A percentile compares a stretch with the other conserved stretches of the same genome.
phyloP scores from a whole-genome alignment of 257 asterid species.

The Solanum habrochaites region DNA sequence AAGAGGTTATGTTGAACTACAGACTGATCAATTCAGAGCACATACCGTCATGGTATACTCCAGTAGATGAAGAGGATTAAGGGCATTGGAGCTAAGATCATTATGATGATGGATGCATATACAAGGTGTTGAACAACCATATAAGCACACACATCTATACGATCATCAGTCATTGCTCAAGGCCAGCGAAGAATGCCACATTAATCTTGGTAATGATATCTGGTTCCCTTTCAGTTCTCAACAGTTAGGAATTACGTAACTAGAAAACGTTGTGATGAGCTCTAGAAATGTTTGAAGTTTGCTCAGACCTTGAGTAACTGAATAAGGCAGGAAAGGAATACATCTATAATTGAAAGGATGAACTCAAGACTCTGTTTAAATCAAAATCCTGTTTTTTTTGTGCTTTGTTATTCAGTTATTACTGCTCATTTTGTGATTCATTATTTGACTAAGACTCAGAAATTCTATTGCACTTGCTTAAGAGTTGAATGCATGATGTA shows the following conservation, averaged over 20 bases:
- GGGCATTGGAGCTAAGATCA: slow-evolving; percentile 51
- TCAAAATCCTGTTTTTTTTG: not conserved
- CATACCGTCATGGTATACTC: slow-evolving; percentile 77
- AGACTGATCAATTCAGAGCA: slow-evolving; percentile 75
- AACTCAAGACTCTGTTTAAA: not conserved
- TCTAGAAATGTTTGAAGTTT: not conserved
- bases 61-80: slow-evolving; percentile 83
- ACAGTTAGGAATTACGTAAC: not conserved
- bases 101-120: not conserved
- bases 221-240: not conserved
- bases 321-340: not conserved
- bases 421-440: not conserved
- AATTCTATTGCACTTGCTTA: not conserved
- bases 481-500: not conserved
- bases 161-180: not conserved
- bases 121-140: not conserved
- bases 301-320: not conserved
- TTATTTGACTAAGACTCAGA: not conserved
- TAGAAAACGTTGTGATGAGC: not conserved
- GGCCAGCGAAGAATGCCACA: not conserved
- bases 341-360: not conserved
- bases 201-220: not conserved
- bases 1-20: slow-evolving; percentile 74
- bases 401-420: not conserved
- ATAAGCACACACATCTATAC: not conserved